Evolutionary conservation across 2,329 filamentous ascomycete species (phyloP).

Genomic region (Apiospora arundinis): DNA sequence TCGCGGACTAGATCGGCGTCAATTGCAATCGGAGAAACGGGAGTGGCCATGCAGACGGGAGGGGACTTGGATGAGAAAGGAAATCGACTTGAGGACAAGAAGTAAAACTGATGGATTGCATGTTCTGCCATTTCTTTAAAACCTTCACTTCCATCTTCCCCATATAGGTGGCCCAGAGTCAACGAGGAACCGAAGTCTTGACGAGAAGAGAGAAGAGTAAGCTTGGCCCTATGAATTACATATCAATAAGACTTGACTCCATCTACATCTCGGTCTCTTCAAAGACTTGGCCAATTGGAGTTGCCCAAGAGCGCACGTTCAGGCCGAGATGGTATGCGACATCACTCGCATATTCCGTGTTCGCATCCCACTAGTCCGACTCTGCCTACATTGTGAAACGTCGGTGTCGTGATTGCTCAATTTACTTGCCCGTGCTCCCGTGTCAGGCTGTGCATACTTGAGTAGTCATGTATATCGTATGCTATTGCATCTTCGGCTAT

Average conservation of each 20-base stretch:
- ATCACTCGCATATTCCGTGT: background rate
- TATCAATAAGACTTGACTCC: too few species aligned
- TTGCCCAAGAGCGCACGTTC: background rate
- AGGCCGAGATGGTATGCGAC: background rate
- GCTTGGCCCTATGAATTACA: too few species aligned
- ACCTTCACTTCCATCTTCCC: too few species aligned
- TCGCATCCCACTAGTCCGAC: background rate
- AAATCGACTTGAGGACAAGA: too few species aligned
- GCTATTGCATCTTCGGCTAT: slow-evolving; percentile 1
- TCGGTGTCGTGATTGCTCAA: background rate
- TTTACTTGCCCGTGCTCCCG: background rate
- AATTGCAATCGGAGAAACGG: background rate
- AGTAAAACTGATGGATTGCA: too few species aligned
- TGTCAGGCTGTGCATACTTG: background rate
- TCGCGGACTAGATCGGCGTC: slow-evolving; percentile 3
- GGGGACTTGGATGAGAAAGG: too few species aligned
- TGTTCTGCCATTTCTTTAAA: background rate
- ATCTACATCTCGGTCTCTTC: background rate
- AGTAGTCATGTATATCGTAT: background rate
- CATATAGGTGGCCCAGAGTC: background rate
- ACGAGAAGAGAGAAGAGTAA: too few species aligned
- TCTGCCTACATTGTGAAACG: background rate
- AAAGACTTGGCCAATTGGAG: background rate
- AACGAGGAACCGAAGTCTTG: background rate
- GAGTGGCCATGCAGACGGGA: too few species aligned